Conservation (phyloP, 805 yeast genomes). For the Starmerella stellata region DNA sequence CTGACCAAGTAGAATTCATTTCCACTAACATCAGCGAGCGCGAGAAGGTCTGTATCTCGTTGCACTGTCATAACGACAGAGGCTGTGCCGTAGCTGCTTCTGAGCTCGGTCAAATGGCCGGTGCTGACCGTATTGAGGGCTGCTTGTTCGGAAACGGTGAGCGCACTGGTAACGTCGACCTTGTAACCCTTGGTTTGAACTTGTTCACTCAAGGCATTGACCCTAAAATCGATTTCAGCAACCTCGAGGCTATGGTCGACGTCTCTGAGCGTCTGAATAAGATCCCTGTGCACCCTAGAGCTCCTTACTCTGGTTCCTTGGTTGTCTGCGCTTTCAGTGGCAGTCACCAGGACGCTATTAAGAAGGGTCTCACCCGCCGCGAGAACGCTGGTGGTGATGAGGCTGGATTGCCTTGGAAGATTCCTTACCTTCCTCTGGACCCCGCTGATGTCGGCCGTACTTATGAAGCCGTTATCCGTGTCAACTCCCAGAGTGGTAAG, state of each 20-base stretch:
- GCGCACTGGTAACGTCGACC: conserved; percentile 72
- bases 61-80: conserved; percentile 72
- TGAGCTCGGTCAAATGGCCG: conserved; percentile 63
- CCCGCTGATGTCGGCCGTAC: conserved; percentile 73
- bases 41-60: conserved; percentile 52
- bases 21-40: conserved; percentile 42
- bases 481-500: conserved; percentile 74
- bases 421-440: conserved; percentile 71
- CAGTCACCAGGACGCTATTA: conserved; percentile 78
- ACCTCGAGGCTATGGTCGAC: conserved; percentile 46
- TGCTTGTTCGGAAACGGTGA: conserved; percentile 76
- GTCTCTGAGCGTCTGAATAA: conserved; percentile 65
- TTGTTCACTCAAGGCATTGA: conserved; percentile 61
- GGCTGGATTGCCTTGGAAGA: conserved; percentile 35
- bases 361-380: conserved; percentile 50
- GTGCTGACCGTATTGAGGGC: conserved; percentile 79
- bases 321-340: conserved; percentile 75
- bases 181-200: conserved; percentile 60
- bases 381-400: conserved; percentile 24
- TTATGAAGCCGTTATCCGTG: conserved; percentile 83
- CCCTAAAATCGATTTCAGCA: conserved; percentile 55
- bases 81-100: conserved; percentile 85
- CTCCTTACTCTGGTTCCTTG: conserved; percentile 68
- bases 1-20: conserved; percentile 70
- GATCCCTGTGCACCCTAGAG: conserved; percentile 59